Evolutionary conservation across 208 protist genomes (phyloP).

Genomic region (Trypanosoma cruzi): DNA sequence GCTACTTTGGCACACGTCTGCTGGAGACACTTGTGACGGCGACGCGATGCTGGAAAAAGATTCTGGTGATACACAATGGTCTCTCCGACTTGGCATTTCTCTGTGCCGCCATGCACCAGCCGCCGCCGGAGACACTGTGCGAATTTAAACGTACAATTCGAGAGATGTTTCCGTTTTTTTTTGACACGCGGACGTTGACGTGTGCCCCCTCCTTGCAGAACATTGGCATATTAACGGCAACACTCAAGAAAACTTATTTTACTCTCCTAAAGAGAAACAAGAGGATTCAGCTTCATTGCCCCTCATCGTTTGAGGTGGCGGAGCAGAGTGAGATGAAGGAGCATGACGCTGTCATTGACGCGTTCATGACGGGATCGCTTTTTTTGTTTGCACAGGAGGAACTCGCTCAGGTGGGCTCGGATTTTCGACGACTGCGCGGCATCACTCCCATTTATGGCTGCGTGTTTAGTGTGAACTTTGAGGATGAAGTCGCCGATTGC

Average conservation of each 20-base stretch:
- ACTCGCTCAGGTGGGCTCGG: slow-evolving; percentile 17
- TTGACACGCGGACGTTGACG: slow-evolving; percentile 63
- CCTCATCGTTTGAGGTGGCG: background rate
- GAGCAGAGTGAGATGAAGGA: slow-evolving; percentile 6
- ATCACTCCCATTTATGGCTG: slow-evolving; percentile 45
- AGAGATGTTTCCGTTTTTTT: slow-evolving; percentile 55
- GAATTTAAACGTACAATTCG: slow-evolving; percentile 53
- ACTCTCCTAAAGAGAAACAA: slow-evolving; percentile 5
- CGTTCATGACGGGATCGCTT: slow-evolving; percentile 56
- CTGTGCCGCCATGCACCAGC: slow-evolving; percentile 34
- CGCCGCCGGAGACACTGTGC: slow-evolving; percentile 31
- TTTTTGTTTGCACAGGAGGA: slow-evolving; percentile 44
- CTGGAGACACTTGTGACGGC: slow-evolving; percentile 45
- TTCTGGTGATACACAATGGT: slow-evolving; percentile 65
- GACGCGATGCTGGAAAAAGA: slow-evolving; percentile 36
- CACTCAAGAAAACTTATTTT: slow-evolving; percentile 36
- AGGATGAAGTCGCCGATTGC: slow-evolving; percentile 28
- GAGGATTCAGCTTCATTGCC: background rate
- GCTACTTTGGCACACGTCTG: slow-evolving; percentile 41
- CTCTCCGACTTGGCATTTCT: slow-evolving; percentile 67
- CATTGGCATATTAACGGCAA: slow-evolving; percentile 40
- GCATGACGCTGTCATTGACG: slow-evolving; percentile 47
- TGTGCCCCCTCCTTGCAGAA: slow-evolving; percentile 42
- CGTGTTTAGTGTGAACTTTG: slow-evolving; percentile 34
- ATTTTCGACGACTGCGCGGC: slow-evolving; percentile 22